Percentiles rank a stretch among this genome's conserved stretches.
These are phyloP conservation scores for Penicillium canescens DNA, from an alignment of 495 filamentous ascomycete genomes.

Conservation along the genomic window DNA sequence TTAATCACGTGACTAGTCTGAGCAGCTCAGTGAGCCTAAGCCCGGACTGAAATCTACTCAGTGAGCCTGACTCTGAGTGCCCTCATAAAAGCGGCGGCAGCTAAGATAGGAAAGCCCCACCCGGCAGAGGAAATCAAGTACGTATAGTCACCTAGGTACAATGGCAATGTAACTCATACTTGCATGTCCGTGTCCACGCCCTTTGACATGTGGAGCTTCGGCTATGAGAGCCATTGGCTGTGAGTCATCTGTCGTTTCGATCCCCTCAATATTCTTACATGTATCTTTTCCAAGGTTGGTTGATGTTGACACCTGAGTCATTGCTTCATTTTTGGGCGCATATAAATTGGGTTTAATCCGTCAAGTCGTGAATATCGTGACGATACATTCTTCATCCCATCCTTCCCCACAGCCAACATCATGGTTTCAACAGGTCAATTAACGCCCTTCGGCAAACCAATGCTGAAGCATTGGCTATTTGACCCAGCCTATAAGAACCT, in stretches of 20 bases:
- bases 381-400: background rate
- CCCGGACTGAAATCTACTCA: constrained; percentile 19
- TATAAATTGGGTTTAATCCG: background rate
- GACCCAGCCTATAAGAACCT: constrained; percentile 68
- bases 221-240: constrained; percentile 2
- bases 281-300: no score
- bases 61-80: constrained; percentile 22
- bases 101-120: constrained; percentile 23
- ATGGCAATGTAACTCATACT: no score
- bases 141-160: no score
- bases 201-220: constrained; percentile 8
- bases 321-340: no score
- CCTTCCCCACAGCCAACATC: background rate
- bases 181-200: background rate
- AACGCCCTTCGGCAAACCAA: constrained; percentile 56
- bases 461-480: constrained; percentile 72
- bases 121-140: constrained; percentile 11
- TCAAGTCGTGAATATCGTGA: background rate
- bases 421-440: constrained; percentile 6
- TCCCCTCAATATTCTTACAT: background rate
- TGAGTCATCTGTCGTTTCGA: background rate
- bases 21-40: constrained; percentile 12
- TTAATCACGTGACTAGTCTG: no score
- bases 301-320: constrained; percentile 1
- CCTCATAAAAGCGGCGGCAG: constrained; percentile 26